These are phyloP conservation scores for Myochromella boudieri DNA, from an alignment of 768 basidiomycete species.

Conservation along the genomic window DNA sequence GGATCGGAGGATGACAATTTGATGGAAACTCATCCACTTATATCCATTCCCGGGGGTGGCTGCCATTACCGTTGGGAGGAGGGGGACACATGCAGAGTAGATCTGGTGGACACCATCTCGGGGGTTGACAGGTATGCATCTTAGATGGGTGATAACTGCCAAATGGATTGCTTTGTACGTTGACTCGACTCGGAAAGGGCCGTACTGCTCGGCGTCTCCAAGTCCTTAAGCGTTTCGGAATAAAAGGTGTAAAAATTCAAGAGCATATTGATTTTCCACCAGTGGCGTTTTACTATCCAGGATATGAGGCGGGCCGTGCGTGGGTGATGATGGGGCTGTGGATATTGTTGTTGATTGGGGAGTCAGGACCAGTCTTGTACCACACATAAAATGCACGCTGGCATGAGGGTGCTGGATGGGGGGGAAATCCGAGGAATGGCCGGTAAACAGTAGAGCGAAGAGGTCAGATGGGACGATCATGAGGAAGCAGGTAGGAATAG, in stretches of 20 bases:
- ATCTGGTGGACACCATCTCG: not conserved
- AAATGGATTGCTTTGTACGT: slow-evolving; percentile 7
- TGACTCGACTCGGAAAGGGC: slow-evolving; percentile 10
- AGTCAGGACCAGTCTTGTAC: slow-evolving; percentile 4
- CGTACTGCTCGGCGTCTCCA: slow-evolving; percentile 11
- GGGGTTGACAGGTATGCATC: slow-evolving; percentile 4
- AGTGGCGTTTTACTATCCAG: too few relatives aligned
- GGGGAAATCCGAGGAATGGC: slow-evolving; percentile 9
- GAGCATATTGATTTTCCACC: too few relatives aligned
- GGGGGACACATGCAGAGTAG: not conserved
- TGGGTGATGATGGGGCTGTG: not conserved
- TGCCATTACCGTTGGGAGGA: not conserved
- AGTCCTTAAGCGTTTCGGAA: too few relatives aligned
- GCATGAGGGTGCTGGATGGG: not conserved
- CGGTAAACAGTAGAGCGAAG: slow-evolving; percentile 7
- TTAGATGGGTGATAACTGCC: slow-evolving; percentile 4
- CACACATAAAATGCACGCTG: not conserved
- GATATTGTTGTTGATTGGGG: not conserved
- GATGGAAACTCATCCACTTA: not conserved
- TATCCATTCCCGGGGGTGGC: not conserved
- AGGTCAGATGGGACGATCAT: slow-evolving; percentile 10
- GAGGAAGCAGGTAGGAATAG: slow-evolving; percentile 3
- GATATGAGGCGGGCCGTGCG: slow-evolving; percentile 14
- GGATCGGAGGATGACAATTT: not conserved
- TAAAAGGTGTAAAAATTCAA: too few relatives aligned